Percentiles rank a stretch among this genome's conserved stretches.
These are phyloP conservation scores for Spinacia oleracea DNA, from an alignment of 179 eudicot species.

Conservation along the genomic window DNA sequence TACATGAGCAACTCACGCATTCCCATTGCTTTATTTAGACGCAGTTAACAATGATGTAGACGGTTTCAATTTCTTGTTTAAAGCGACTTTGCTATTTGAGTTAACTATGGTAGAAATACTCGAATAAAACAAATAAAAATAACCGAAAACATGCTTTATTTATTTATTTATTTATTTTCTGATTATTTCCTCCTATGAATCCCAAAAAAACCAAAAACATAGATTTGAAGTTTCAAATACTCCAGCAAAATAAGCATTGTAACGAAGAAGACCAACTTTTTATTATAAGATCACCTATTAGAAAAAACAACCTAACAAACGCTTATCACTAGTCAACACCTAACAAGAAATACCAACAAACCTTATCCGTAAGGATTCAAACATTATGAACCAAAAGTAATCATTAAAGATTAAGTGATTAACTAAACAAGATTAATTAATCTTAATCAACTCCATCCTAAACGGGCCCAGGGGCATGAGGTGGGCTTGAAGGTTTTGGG, in stretches of 20 bases:
- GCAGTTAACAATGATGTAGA: no score
- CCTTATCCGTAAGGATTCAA: no score
- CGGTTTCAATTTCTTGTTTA: no score
- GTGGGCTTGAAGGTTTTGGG: slow-evolving; percentile 26
- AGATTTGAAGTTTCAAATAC: not conserved
- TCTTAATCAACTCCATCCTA: not conserved
- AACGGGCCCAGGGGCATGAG: slow-evolving; percentile 4
- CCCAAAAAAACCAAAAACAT: not conserved
- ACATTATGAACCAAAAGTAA: not conserved
- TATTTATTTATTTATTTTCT: no score
- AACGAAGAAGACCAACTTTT: not conserved
- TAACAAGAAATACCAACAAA: not conserved
- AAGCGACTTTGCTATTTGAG: no score
- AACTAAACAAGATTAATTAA: not conserved
- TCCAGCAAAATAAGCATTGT: no score
- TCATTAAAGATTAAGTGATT: not conserved
- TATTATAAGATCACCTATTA: not conserved
- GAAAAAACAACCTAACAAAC: not conserved
- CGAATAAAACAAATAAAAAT: not conserved
- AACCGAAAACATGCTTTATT: no score
- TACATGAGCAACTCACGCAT: no score
- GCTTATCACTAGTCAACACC: not conserved
- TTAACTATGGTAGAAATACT: no score
- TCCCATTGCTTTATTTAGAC: not conserved
- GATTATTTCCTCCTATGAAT: no score